Base-by-base conservation (phyloP, 306 rosid genomes). In the Medicago lupulina region DNA sequence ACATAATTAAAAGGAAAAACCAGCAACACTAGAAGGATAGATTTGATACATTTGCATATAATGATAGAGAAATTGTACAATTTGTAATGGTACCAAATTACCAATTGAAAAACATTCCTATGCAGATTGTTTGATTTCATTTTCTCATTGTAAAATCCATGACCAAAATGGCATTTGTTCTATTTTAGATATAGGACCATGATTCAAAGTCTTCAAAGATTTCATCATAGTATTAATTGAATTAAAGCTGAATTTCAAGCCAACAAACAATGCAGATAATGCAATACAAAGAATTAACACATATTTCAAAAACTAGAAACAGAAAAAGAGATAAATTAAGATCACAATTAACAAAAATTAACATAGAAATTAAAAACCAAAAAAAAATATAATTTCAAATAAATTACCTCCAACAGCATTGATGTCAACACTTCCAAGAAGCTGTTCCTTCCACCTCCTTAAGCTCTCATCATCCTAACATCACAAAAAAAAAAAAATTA, bases 391-490 rank as follows among this genome's bases (percentile, higher is more conserved):
- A 17, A 71, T 17, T 10, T 61, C 1, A 14, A 46, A 80, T 23
- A 43, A 43, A 68, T 80, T 83, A 93, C 98, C 98, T 82, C 94
- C 96, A 67, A 91, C 96, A 79, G 97, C 79, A 83, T 81, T 79
- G 14, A 95, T 82, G 67, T 95, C 97, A 49, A 95, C 96, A 80
- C 88, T 83, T 83, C 99, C 98, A 82, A 95, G 96, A 83, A 95
- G 97, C 86, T 95, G 99, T 70, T 95, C 98, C 88, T 92, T 95
- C 99, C 99, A 95, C 85, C 90, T 88, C 86, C 92, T 84, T 74
- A 95, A 80, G 86, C 99, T 95, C 83, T 92, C 97, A 61, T 95
- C 99, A 79, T 95, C 97, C 97, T 92, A 78, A 84, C 34, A 11
- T 46, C 31, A 60, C 43, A 68, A 0, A 50, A 34, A 2, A 41